Evolutionary conservation across 2,329 filamentous ascomycete genomes (phyloP).

Genomic region (Aspergillus felis): DNA sequence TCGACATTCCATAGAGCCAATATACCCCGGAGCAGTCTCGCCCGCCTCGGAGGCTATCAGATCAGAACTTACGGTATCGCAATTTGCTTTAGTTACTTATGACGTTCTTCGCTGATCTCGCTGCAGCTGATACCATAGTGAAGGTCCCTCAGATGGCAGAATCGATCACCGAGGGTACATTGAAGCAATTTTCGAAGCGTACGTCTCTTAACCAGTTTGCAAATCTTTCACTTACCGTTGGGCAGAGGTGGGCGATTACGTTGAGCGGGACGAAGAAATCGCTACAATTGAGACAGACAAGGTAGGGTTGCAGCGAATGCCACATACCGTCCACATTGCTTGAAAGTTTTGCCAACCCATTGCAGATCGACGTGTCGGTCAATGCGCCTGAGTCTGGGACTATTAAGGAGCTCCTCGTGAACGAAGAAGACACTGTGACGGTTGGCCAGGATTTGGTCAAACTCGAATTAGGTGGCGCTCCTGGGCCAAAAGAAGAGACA

Average conservation of each 20-base stretch:
- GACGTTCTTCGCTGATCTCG: conserved; percentile 9
- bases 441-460: conserved; percentile 90
- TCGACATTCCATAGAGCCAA: conserved; percentile 17
- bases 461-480: conserved; percentile 71
- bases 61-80: conserved; percentile 35
- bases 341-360: conserved; percentile 4
- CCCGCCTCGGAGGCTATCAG: conserved; percentile 25
- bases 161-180: conserved; percentile 93
- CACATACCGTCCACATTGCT: not conserved
- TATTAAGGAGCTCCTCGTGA: conserved; percentile 86
- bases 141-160: conserved; percentile 98
- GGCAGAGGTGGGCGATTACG: conserved; percentile 78
- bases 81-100: not conserved
- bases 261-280: conserved; percentile 95
- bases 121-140: conserved; percentile 70
- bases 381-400: conserved; percentile 88
- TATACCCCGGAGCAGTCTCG: conserved; percentile 20
- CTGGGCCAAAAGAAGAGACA: conserved; percentile 54
- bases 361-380: conserved; percentile 89
- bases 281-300: conserved; percentile 99
- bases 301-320: conserved; percentile 46
- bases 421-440: conserved; percentile 90
- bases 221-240: conserved; percentile 14
- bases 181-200: conserved; percentile 92
- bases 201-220: conserved; percentile 26